Percentiles rank a stretch among this genome's conserved stretches.
Conservation (phyloP, 2,329 filamentous ascomycete genomes). For the Phyllosticta capitalensis region DNA sequence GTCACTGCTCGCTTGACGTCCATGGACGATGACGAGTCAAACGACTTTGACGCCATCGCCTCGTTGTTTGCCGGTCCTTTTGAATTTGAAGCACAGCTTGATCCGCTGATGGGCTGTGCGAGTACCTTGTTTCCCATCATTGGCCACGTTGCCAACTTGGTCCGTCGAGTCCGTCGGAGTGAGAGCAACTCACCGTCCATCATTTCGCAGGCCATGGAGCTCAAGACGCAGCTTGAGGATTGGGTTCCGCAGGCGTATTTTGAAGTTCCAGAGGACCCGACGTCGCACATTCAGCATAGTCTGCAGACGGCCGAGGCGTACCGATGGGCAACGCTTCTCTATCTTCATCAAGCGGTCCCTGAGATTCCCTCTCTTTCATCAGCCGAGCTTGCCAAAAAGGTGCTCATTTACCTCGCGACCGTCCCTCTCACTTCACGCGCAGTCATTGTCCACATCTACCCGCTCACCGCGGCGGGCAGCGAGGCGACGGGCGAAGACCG, state of each 20-base stretch:
- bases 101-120: conserved; percentile 63
- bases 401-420: conserved; percentile 52
- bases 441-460: conserved; percentile 61
- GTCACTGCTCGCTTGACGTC: conserved; percentile 61
- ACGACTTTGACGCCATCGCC: conserved; percentile 39
- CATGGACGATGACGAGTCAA: conserved; percentile 46
- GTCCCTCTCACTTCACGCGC: conserved; percentile 54
- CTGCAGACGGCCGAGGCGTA: conserved; percentile 59
- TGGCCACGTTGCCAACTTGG: conserved; percentile 54
- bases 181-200: conserved; percentile 50
- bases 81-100: conserved; percentile 45
- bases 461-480: conserved; percentile 57
- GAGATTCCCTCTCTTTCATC: conserved; percentile 53
- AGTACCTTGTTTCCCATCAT: conserved; percentile 59
- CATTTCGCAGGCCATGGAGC: conserved; percentile 51
- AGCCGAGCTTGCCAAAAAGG: conserved; percentile 50
- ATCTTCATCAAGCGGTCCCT: conserved; percentile 59
- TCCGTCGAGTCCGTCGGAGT: conserved; percentile 50
- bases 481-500: conserved; percentile 54
- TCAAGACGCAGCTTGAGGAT: conserved; percentile 50
- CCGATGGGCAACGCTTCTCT: conserved; percentile 55
- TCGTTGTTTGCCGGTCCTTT: conserved; percentile 26
- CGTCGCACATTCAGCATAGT: conserved; percentile 53
- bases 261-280: conserved; percentile 54
- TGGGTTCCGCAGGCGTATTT: conserved; percentile 53